Evolutionary conservation across 2,329 filamentous ascomycete genomes (phyloP), one percentile per base, ranked within the genome.

Genomic region (Claviceps pazoutovae): DNA sequence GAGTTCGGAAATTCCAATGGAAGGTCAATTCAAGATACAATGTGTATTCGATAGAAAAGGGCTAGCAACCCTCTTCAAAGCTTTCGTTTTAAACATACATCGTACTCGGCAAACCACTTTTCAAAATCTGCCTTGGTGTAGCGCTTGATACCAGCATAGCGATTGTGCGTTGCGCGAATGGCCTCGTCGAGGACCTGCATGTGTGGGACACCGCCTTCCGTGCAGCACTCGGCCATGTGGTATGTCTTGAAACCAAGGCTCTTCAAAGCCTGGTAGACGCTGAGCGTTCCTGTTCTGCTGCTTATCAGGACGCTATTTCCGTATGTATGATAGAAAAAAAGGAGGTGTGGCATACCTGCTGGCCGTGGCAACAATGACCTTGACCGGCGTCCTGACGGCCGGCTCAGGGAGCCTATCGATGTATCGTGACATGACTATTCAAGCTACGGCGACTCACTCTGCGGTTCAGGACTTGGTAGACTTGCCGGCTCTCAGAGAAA

Each of bases 91-190:
- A 11, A 34, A 51, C 62, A 50, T 56, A 68, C 68, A 51, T 69
- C 66, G 45, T 68, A 68, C 21, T 65, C 60, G 26, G 64, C 64
- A 26, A 68, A 64, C 62, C 67, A 68, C 56, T 69, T 70, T 53
- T 70, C 67, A 45, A 68, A 70, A 43, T 70, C 68, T 11, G 56
- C 57, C 17, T 26, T 42, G 21, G 14, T 43, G 45, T 48, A 51
- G 14, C 51, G 47, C 21, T 53, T 41, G 16, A 50, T 42, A 21
- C 47, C 47, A 7, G 51, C 41, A 36, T 19, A 50, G 8, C 47
- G 46, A 23, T 64, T 61, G 41, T 62, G 56, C 26, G 66, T 62
- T 13, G 63, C 63, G 0, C 53, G 53, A 4, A 66, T 49, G 5
- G 61, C 65, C 37, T 69, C 65, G 2, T 56, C 53, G 45, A 66